Base-by-base conservation (phyloP, 768 basidiomycete species). In the Leccinum fibrillosum region DNA sequence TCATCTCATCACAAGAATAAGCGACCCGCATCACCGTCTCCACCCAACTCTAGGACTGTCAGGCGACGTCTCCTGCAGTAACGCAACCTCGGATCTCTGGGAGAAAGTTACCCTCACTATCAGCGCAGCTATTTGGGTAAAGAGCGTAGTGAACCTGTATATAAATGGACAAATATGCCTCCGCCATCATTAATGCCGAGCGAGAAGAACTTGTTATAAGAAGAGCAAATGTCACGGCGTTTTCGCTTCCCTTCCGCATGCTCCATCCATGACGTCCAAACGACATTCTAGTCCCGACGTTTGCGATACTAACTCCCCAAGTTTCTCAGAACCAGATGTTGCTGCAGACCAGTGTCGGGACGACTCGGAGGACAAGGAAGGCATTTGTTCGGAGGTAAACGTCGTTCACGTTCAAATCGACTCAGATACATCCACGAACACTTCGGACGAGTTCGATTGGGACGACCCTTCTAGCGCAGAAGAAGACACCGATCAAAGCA, bases 391-490 rank as follows among this genome's bases (percentile, higher is more conserved):
- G 6, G 48, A 65, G 25, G 57, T 32, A 30, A 57, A 56, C 21
- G 55, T 52, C 0, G 54, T 23, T 4, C 15, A 21, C 6, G 45
- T 47, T 15, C 19, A 59, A 26, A 62, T 60, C 19, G 71, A 69
- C 17, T 68, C 73, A 17, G 71, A 72, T 34, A 65, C 82, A n/a
- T 79, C 76, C 26, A 86, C 86, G 12, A 81, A 85, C 62, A 78
- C 82, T 3, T 82, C 80, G 10, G 87, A 89, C 66, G 85, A 89
- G 64, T 89, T 91, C 62, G 79, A 89, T 75, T 88, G 88, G 88
- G 86, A 89, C 55, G 84, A 86, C 13, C 55, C 57, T 47, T 61
- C 70, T 39, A 39, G 17, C 17, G 78, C 79, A 23, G 72, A 68
- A 34, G 59, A 65, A 51, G 70, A 61, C 32, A 56, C 53, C 3